Evolutionary conservation across 129 eudicot genomes (phyloP), one percentile per base, ranked within the genome.

Genomic region (Helianthus tuberosus): DNA sequence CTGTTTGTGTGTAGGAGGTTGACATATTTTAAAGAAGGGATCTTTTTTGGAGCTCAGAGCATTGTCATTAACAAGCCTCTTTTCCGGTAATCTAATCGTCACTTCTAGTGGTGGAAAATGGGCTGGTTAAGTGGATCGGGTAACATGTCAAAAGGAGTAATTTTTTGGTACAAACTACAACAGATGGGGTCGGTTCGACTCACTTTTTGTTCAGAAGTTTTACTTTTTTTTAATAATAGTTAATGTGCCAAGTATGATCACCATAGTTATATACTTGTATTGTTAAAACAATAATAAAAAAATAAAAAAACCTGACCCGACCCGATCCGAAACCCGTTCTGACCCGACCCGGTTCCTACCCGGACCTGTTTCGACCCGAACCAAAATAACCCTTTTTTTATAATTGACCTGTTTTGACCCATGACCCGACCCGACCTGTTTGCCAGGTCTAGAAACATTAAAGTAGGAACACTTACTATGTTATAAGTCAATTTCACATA

Each of bases 41-140:
- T 91, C 25, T n/a, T 81, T 89, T 13, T 39, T 59, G 66, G 99
- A 95, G 75, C 84, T 95, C 44, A 85, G 96, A 71, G 76, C 85
- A 54, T 76, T 90, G 60, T 82, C 90, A 38, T 72, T 95, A 82
- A 54, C 83, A 59, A 91, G 94, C 83, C 97, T 95, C 32, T 75
- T 95, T 15, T 77, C 85, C 69, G 99, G 99, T 95, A 89, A 68
- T 73, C 61, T 20, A 46, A 2, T 60, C 10, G 44, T 50, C 60
- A 67, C 68, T 63, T 12, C 66, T 35, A 36, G 48, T 8, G 68
- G 48, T 32, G 47, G 43, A 63, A 46, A 27, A 47, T 23, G 44
- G 58, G 38, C 23, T 14, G 25, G 20, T 20, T 39, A 48, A 13
- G 49, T 14, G 57, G 72, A 14, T 23, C 23, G 13, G 41, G 58